Base-by-base conservation (phyloP, 805 yeast species). In the Grigorovia transvaalensis region DNA sequence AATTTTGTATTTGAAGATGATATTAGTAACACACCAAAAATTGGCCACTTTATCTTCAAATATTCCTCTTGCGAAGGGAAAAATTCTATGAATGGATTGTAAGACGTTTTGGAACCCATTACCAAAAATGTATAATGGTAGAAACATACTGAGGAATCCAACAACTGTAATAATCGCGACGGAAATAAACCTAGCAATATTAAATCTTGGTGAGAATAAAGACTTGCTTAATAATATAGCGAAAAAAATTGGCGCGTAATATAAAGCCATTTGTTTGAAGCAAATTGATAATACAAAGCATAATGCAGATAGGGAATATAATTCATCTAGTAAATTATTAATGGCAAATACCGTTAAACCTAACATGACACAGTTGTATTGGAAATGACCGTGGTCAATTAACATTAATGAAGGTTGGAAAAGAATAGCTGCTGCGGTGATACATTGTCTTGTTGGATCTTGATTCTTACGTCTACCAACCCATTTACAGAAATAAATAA, bases 31-130 rank as follows among this genome's bases (percentile, higher is more conserved):
- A 67, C 98, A 90, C 99, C 99, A 93, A 61, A 93, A 85, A 64
- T 90, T 93, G 43, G 96, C 96, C 15, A 93, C 98, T 65, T 93
- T 93, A 64, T 93, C 98, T 66, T 93, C 99, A 75, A 95, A 93
- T 8, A 93, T 75, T 0, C 99, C 99, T 63, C 98, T 77, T 46
- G 82, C 79, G 58, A 93, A 91, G 1, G 99, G 99, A 66, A 93
- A 93, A 33, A 91, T 83, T 56, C 98, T 77, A 45, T 86, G 95
- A 29, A 67, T 56, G 1, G 84, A 63, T 58, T 81, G 84, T 4
- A 63, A 52, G 1, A 77, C 54, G 42, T 71, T 73, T 1, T 58
- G 53, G 1, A 67, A 17, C 4, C 65, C 64, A 13, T 74, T 74
- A 15, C 74, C 74, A 7, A 65, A 61, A 2, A 78, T 43, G 17